These are phyloP conservation scores for Astrocystis sublimbata DNA, from an alignment of 495 filamentous ascomycete genomes.

Conservation along the genomic window DNA sequence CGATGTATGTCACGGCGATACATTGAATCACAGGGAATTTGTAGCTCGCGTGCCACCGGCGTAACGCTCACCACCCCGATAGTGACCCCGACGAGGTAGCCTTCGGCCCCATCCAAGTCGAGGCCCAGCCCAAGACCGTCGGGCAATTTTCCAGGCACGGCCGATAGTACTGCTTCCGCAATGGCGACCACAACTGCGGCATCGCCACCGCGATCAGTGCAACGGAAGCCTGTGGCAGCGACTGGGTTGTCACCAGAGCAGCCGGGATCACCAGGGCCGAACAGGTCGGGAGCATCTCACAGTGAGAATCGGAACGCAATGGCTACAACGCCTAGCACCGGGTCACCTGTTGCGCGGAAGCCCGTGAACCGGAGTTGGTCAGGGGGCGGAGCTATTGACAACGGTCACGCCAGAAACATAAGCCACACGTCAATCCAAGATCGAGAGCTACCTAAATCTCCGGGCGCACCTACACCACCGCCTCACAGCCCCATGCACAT, in stretches of 20 bases:
- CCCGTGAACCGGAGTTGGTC: slow-evolving; percentile 44
- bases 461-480: slow-evolving; percentile 39
- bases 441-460: slow-evolving; percentile 37
- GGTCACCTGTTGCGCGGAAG: slow-evolving; percentile 39
- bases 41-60: slow-evolving; percentile 16
- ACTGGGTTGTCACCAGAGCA: slow-evolving; percentile 31
- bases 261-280: slow-evolving; percentile 22
- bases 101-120: not conserved
- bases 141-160: slow-evolving; percentile 13
- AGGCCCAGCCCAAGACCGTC: slow-evolving; percentile 5
- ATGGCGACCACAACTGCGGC: slow-evolving; percentile 48
- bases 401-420: slow-evolving; percentile 6
- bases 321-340: slow-evolving; percentile 30
- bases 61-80: not conserved
- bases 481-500: slow-evolving; percentile 22
- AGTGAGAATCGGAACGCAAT: slow-evolving; percentile 41
- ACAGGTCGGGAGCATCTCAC: slow-evolving; percentile 32
- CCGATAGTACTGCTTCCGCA: slow-evolving; percentile 22
- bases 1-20: slow-evolving; percentile 26
- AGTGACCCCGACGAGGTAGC: slow-evolving; percentile 7
- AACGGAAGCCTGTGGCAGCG: slow-evolving; percentile 44
- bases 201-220: slow-evolving; percentile 39
- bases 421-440: slow-evolving; percentile 22
- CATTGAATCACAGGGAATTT: slow-evolving; percentile 25
- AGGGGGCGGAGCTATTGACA: slow-evolving; percentile 45